Base-by-base conservation (phyloP, 2,329 filamentous ascomycete genomes). In the Penicillium digitatum region DNA sequence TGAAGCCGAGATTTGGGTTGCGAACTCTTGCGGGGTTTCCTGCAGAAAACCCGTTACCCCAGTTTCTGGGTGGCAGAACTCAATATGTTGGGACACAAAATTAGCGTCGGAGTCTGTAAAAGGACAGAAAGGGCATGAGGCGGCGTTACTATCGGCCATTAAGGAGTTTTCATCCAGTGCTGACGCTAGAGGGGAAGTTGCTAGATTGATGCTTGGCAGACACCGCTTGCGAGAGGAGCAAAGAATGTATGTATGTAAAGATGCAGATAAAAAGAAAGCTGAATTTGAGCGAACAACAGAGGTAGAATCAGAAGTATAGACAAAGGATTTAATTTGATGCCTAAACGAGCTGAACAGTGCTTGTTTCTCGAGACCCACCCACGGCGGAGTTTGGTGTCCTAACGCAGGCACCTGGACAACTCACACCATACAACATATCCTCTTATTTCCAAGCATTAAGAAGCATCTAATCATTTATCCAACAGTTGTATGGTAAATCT, bases 101-200 rank as follows among this genome's bases (percentile, higher is more conserved):
- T 71, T 70, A 20, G 68, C 60, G 58, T 76, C 73, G 11, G 59
- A 48, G 49, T 77, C 73, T 26, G 67, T 65, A 52, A 78, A 78
- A 7, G 71, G 67, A 57, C 78, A 80, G 56, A 79, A 77, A 2
- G 78, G 77, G 59, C 77, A 79, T 18, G 65, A 61, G 54, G 68
- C 56, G 22, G 47, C 55, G 26, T 57, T 49, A 34, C 58, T 52
- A 22, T 60, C 49, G 45, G 63, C 55, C 66, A 69, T 69, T 34
- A 37, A 31, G 45, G 24, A 44, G 14, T 42, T 48, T 39, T 42
- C 24, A 22, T 29, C 34, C 39, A 43, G 18, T 31, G 31, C 22
- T 35, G 45, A 43, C 14, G 18, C 26, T 29, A 14, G 40, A 18
- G n/a, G 24, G 37, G 22, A 54, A 34, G 24, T 43, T 37, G 22